These are phyloP conservation scores for Skeletonema marinoi DNA, from an alignment of 108 stramenopile genomes.

Conservation along the genomic window DNA sequence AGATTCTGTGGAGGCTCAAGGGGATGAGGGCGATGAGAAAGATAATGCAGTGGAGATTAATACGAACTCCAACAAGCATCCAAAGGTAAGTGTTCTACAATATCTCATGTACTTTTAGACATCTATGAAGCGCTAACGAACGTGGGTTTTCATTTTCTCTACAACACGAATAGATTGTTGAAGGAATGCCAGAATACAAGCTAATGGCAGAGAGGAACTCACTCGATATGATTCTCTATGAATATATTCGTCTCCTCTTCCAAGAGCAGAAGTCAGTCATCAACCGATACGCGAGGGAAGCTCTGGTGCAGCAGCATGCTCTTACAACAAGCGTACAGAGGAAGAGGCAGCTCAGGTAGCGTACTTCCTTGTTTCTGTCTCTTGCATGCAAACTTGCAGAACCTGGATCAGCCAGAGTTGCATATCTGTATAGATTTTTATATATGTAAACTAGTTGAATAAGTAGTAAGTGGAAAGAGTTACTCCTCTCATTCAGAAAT, in stretches of 20 bases:
- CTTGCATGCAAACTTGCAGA: not conserved
- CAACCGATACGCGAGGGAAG: conserved; percentile 1
- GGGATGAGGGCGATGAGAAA: not conserved
- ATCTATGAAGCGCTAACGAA: not conserved
- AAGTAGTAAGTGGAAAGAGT: not conserved
- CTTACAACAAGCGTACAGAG: not conserved
- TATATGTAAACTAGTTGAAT: not conserved
- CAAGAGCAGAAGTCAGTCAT: conserved; percentile 23
- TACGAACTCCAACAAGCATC: conserved; percentile 49
- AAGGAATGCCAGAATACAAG: conserved; percentile 39
- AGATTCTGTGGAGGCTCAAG: not conserved
- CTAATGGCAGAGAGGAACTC: conserved; percentile 31
- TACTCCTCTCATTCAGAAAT: too few relatives aligned
- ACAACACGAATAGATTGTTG: conserved; percentile 14
- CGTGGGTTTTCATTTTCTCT: not conserved
- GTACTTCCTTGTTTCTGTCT: not conserved
- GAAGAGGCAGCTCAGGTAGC: not conserved
- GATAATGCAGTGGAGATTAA: conserved; percentile 15
- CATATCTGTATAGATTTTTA: not conserved
- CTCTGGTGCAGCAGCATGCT: not conserved
- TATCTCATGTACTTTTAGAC: not conserved
- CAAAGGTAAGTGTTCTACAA: conserved; percentile 35
- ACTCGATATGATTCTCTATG: conserved; percentile 41
- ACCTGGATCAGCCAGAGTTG: not conserved
- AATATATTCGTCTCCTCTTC: conserved; percentile 24